Conservation (phyloP, 2,329 filamentous ascomycete species). For the Seiridium cupressi region DNA sequence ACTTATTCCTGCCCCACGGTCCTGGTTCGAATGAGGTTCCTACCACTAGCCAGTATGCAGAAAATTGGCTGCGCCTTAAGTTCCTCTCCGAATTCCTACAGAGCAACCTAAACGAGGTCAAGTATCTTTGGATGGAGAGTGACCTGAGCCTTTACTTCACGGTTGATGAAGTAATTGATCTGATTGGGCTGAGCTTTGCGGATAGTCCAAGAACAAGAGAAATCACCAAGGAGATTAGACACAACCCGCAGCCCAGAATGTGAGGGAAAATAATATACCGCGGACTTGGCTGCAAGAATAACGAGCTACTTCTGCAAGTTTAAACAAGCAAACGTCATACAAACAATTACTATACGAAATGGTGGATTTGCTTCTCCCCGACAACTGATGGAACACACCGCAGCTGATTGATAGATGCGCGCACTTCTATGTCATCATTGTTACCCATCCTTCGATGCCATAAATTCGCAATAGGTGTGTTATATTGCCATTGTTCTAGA, state of each 20-base stretch:
- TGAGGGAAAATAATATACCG: background rate
- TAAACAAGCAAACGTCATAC: too few relatives aligned
- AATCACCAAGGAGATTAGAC: slow-evolving; percentile 56
- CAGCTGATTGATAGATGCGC: too few relatives aligned
- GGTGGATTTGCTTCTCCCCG: too few relatives aligned
- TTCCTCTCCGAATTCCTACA: slow-evolving; percentile 64
- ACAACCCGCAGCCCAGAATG: slow-evolving; percentile 42
- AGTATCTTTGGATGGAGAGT: slow-evolving; percentile 63
- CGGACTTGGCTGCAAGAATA: background rate
- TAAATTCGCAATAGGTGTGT: too few relatives aligned
- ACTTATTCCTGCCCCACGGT: slow-evolving; percentile 50
- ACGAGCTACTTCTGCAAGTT: background rate
- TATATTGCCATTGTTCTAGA: too few relatives aligned
- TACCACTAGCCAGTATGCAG: slow-evolving; percentile 58
- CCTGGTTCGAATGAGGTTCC: slow-evolving; percentile 42
- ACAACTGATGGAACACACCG: too few relatives aligned
- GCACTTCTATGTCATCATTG: too few relatives aligned
- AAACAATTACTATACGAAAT: too few relatives aligned
- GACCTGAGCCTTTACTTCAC: slow-evolving; percentile 64
- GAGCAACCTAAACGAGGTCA: slow-evolving; percentile 63
- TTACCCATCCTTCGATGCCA: too few relatives aligned
- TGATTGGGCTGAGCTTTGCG: slow-evolving; percentile 64
- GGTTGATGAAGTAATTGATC: slow-evolving; percentile 58
- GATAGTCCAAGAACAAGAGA: slow-evolving; percentile 58
- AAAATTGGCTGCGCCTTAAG: slow-evolving; percentile 62